A percentile compares a stretch with the other conserved stretches of the same genome.
Evolutionary conservation across 352 stramenopile species (phyloP).

Genomic region (Phytophthora niederhauseri): DNA sequence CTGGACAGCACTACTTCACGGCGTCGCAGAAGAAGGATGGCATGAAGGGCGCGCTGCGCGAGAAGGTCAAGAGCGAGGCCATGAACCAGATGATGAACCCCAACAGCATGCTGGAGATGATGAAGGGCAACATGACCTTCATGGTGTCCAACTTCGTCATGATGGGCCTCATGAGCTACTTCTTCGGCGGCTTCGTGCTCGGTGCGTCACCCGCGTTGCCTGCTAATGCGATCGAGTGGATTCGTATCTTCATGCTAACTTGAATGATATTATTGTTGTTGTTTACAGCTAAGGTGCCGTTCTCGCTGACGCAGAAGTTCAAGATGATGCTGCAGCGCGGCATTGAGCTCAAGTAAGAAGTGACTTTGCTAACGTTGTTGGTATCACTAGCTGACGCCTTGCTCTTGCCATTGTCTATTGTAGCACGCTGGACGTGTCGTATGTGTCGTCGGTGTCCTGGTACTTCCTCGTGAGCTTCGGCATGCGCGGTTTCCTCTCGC

Average conservation of each 20-base stretch:
- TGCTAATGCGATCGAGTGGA: background rate
- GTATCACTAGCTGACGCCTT: slow-evolving; percentile 9
- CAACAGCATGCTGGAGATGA: slow-evolving; percentile 97
- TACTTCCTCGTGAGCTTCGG: slow-evolving; percentile 99
- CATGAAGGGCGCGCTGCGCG: slow-evolving; percentile 80
- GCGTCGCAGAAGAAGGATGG: slow-evolving; percentile 90
- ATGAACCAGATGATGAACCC: slow-evolving; percentile 97
- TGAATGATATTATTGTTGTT: background rate
- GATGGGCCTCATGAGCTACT: slow-evolving; percentile 99
- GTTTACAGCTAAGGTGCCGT: slow-evolving; percentile 95
- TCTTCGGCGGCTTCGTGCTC: slow-evolving; percentile 98
- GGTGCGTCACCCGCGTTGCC: slow-evolving; percentile 40
- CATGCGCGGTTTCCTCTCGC: slow-evolving; percentile 95
- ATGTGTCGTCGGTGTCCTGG: slow-evolving; percentile 98
- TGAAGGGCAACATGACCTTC: slow-evolving; percentile 99
- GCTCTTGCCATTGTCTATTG: slow-evolving; percentile 4
- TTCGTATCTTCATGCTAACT: background rate
- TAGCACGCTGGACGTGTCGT: slow-evolving; percentile 97
- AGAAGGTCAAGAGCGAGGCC: slow-evolving; percentile 90
- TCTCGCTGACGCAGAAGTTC: slow-evolving; percentile 98
- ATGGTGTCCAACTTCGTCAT: slow-evolving; percentile 99
- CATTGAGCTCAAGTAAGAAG: slow-evolving; percentile 91
- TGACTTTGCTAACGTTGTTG: background rate
- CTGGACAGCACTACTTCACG: slow-evolving; percentile 80
- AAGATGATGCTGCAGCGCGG: slow-evolving; percentile 98